Base-by-base conservation (phyloP, 2,329 filamentous ascomycete species). In the Hypoxylon rubiginosum region DNA sequence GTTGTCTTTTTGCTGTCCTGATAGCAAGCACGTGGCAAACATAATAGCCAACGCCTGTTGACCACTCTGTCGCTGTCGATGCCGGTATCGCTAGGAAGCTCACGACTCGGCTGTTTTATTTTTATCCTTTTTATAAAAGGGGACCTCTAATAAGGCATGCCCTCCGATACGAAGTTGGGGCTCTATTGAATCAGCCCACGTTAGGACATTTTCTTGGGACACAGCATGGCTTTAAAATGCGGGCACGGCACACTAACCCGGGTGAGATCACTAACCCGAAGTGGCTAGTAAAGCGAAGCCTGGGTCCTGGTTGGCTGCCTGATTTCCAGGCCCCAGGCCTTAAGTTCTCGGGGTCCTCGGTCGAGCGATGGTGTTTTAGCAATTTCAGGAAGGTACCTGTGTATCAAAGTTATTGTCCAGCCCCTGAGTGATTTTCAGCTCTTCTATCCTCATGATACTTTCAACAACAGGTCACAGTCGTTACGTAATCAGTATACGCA, bases 361-460 rank as follows among this genome's bases (percentile, higher is more conserved):
- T 17, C 52, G 17, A 48, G 57, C 39, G 36, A n/a, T n/a, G n/a
- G n/a, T n/a, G n/a, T n/a, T 32, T 43, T 34, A 41, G 62, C 56
- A 68, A 68, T 68, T 68, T 68, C 39, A 45, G 55, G 62, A 62
- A 68, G 58, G 66, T 68, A 66, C 26, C 55, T 56, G 59, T 60
- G 62, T 68, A 68, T 65, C 58, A 57, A 19, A 53, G 17, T 41
- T 34, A 17, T 43, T 4, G 39, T 48, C 51, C 51, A 60, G 49
- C 66, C 66, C 66, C 66, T 68, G 62, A 66, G 55, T 43, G 56
- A 65, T 68, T 66, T 68, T 68, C 66, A 66, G 62, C 58, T 54
- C 43, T 52, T 45, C 17, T 30, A 32, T 45, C 58, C 19, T 34
- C 39, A 45, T 53, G 41, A 9, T 39, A 39, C n/a, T 41, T n/a